Conservation (phyloP, 2,329 filamentous ascomycete genomes). For the Phialemoniopsis sp. region DNA sequence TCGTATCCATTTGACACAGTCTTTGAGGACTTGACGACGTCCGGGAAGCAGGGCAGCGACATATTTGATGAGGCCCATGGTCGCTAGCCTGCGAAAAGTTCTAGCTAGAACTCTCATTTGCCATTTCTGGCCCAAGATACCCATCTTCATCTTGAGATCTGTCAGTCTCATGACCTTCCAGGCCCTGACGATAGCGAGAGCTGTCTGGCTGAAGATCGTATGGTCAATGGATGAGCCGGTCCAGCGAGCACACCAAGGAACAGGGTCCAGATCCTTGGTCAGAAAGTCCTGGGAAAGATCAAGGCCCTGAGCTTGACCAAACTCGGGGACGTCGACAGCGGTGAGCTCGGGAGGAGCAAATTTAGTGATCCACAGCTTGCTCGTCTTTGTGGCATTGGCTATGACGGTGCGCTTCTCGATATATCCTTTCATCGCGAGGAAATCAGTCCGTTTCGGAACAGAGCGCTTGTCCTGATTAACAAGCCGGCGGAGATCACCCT, state of each 20-base stretch:
- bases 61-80: conserved; percentile 50
- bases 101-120: conserved; percentile 59
- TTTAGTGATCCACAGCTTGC: conserved; percentile 55
- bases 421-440: conserved; percentile 56
- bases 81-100: conserved; percentile 53
- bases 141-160: conserved; percentile 55
- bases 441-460: conserved; percentile 57
- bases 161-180: conserved; percentile 55
- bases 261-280: conserved; percentile 41
- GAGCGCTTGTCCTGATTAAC: conserved; percentile 61
- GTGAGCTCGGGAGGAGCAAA: conserved; percentile 43
- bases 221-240: conserved; percentile 56
- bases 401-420: conserved; percentile 57
- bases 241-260: conserved; percentile 54
- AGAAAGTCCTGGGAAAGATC: conserved; percentile 8
- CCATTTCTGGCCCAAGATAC: conserved; percentile 48
- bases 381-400: conserved; percentile 55
- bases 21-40: conserved; percentile 48
- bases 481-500: conserved; percentile 54
- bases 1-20: conserved; percentile 55
- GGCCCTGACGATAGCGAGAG: conserved; percentile 52
- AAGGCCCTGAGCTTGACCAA: too few relatives aligned
- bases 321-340: neutral
- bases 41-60: conserved; percentile 51
- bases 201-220: conserved; percentile 50